Base-by-base conservation (phyloP, 495 filamentous ascomycete species). In the Tuber aestivum region DNA sequence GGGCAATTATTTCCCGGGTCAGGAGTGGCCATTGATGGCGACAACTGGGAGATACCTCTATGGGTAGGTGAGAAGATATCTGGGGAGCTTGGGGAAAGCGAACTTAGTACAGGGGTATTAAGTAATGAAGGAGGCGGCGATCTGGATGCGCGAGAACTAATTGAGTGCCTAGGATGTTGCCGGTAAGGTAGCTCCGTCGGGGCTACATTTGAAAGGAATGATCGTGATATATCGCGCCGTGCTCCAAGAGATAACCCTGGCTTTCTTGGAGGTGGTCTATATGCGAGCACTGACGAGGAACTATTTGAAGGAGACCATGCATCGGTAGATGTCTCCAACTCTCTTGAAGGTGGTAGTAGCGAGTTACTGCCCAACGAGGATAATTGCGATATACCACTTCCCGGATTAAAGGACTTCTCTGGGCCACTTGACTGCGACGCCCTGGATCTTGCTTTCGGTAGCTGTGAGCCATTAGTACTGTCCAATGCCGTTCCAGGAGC, bases 191-290 rank as follows among this genome's bases (percentile, higher is more conserved):
- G 3, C 56, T 7, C 56, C 14, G 27, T 65, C 27, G 32, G 35
- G 56, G 16, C 8, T 65, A 20, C 18, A 65, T 35, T 65, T 18
- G 27, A 18, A 65, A 27, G 27, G 27, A 12, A 35, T 18, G 27
- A 65, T 65, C 14, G 56, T 32, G 56, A 3, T 65, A 65, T 65
- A 65, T 32, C 56, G 14, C 10, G 56, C 56, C 2, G 10, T 35
- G 27, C 6, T 9, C 45, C 8, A n/a, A 2, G 50, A 27, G 56
- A 6, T 65, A 14, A 65, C n/a, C 9, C 27, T 35, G 56, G 27
- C 56, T 35, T 65, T 65, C 56, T 65, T 65, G 56, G 56, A 27
- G 27, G 56, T 65, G 56, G 56, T 65, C 32, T 35, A 65, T 65
- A 35, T 1, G 27, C 8, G 32, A 4, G 56, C 56, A 6, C 14